Evolutionary conservation across 345 rosid genomes (phyloP).

Genomic region (rapeseed (Brassica napus)): Da-Ae NC_063447.1:18099001-18099500

Average conservation of each 20-base stretch:
- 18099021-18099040: slow-evolving; percentile 66
- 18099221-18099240: slow-evolving; percentile 1
- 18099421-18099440: not conserved
- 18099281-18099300: slow-evolving; percentile 30
- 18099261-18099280: slow-evolving; percentile 26
- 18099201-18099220: slow-evolving; percentile 10
- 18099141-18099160: not conserved
- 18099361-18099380: slow-evolving; percentile 35
- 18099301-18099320: slow-evolving; percentile 26
- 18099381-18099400: slow-evolving; percentile 37
- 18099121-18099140: not conserved
- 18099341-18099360: slow-evolving; percentile 43
- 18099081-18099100: not conserved
- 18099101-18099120: not conserved
- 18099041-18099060: not conserved
- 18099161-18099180: slow-evolving; percentile 16
- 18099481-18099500: slow-evolving; percentile 35
- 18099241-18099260: not conserved
- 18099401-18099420: not conserved
- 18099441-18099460: slow-evolving; percentile 15
- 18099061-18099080: slow-evolving; percentile 3
- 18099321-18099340: slow-evolving; percentile 23
- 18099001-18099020: slow-evolving; percentile 96
- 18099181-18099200: slow-evolving; percentile 9
- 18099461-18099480: slow-evolving; percentile 37